These are phyloP conservation scores for Setaria viridis DNA, from an alignment of 202 grass and related monocot species.

Conservation along the genomic window DNA sequence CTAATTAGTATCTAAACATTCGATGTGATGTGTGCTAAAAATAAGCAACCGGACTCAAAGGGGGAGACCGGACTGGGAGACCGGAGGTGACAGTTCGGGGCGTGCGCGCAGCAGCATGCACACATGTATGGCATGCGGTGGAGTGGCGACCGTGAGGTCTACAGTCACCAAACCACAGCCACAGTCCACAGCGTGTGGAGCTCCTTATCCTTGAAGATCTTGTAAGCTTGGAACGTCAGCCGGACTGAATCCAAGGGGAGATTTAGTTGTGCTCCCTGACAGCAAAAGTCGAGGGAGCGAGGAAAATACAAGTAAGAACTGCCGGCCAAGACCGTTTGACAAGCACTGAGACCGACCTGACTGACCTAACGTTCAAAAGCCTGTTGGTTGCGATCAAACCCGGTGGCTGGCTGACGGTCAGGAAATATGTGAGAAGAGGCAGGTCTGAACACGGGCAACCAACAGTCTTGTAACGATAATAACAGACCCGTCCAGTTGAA, in stretches of 20 bases:
- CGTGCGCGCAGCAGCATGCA: neutral
- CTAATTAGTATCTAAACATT: no score
- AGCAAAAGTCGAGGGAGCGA: no score
- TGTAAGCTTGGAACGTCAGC: no score
- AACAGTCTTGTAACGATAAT: neutral
- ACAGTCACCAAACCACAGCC: neutral
- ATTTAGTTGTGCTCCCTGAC: no score
- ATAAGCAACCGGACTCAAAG: no score
- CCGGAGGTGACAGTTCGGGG: neutral
- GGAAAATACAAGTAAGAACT: no score
- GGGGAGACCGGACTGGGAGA: neutral
- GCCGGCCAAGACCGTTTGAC: neutral
- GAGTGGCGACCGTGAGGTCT: conserved; percentile 22
- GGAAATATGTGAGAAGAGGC: neutral
- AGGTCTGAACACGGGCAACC: neutral
- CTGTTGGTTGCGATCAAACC: neutral
- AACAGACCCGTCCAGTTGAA: neutral
- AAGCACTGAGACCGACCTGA: neutral
- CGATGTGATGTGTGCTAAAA: no score
- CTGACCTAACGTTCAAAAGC: neutral
- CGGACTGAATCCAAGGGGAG: no score
- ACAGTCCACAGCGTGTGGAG: no score
- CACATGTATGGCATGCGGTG: conserved; percentile 20
- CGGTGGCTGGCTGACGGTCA: neutral
- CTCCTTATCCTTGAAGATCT: no score